Evolutionary conservation across 2,329 filamentous ascomycete genomes (phyloP), one percentile per base, ranked within the genome.

Genomic region (Nemania diffusa): DNA sequence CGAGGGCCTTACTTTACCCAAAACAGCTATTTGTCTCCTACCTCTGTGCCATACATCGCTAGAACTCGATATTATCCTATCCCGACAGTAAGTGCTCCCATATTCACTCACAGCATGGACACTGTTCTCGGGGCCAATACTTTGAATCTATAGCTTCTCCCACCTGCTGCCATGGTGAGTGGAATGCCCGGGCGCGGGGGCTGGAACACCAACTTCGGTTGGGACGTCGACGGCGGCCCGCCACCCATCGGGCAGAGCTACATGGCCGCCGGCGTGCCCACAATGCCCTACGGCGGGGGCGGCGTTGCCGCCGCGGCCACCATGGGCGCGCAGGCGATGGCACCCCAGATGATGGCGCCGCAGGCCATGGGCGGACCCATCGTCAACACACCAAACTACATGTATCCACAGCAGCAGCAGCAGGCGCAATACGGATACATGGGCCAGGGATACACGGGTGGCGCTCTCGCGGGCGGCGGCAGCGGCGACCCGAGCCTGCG

Each of bases 401-500:
- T 27, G 6, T 60, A 5, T 5, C 44, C 58, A 5, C 63, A 62
- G 29, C 48, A 57, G n/a, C n/a, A n/a, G n/a, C n/a, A n/a, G n/a
- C n/a, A n/a, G n/a, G n/a, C n/a, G n/a, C n/a, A n/a, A n/a, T n/a
- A n/a, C n/a, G n/a, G n/a, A n/a, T n/a, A n/a, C n/a, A n/a, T n/a
- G n/a, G n/a, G n/a, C n/a, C n/a, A n/a, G n/a, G n/a, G n/a, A n/a
- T n/a, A n/a, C n/a, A n/a, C n/a, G n/a, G n/a, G n/a, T n/a, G n/a
- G n/a, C n/a, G n/a, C n/a, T n/a, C n/a, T n/a, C n/a, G n/a, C n/a
- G n/a, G n/a, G n/a, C n/a, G n/a, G n/a, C n/a, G n/a, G 29, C 22
- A 32, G 27, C 48, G 57, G 62, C 44, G 26, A 79, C 26, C 55
- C 53, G 2, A 72, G 75, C 17, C 58, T 65, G 1, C 83, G 84